phyloP scores from a whole-genome alignment of 371 early-diverging fungal species.

The Mortierella sp. region DNA sequence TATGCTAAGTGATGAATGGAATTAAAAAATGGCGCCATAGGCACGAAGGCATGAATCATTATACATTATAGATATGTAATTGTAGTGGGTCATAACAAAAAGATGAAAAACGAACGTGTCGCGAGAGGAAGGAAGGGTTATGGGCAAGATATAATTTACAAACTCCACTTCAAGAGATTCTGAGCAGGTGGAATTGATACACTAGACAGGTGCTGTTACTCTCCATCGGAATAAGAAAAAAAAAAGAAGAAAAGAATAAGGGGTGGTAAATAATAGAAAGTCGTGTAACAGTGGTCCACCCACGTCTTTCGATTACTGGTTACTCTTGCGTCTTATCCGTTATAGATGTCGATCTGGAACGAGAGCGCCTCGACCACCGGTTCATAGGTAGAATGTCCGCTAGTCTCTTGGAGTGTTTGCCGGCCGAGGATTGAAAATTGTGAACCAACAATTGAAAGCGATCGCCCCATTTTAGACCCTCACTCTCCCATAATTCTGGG shows the following conservation, averaged over 20 bases:
- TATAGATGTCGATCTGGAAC: not conserved
- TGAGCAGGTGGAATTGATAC: not conserved
- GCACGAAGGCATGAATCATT: slow-evolving; percentile 1
- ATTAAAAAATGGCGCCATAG: not conserved
- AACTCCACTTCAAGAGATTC: not conserved
- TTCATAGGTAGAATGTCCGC: slow-evolving; percentile 38
- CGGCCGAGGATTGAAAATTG: slow-evolving; percentile 39
- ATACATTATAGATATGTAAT: not conserved
- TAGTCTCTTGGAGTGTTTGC: slow-evolving; percentile 28
- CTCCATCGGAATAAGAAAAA: not conserved
- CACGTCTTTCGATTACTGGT: not conserved
- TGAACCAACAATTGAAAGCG: slow-evolving; percentile 39
- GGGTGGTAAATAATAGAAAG: not conserved
- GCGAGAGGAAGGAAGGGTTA: not conserved
- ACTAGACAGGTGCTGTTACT: no score
- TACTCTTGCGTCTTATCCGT: not conserved
- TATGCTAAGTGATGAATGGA: not conserved
- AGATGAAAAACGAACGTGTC: not conserved
- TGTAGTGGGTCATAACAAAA: not conserved
- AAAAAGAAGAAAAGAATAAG: not conserved
- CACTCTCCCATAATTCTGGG: slow-evolving; percentile 32
- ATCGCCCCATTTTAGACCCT: slow-evolving; percentile 50
- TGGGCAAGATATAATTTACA: not conserved
- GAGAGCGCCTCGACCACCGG: slow-evolving; percentile 37
- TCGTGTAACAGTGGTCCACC: no score